These are phyloP conservation scores for Stygiomarasmius scandens DNA, from an alignment of 1,284 basidiomycete species.

Conservation along the genomic window DNA sequence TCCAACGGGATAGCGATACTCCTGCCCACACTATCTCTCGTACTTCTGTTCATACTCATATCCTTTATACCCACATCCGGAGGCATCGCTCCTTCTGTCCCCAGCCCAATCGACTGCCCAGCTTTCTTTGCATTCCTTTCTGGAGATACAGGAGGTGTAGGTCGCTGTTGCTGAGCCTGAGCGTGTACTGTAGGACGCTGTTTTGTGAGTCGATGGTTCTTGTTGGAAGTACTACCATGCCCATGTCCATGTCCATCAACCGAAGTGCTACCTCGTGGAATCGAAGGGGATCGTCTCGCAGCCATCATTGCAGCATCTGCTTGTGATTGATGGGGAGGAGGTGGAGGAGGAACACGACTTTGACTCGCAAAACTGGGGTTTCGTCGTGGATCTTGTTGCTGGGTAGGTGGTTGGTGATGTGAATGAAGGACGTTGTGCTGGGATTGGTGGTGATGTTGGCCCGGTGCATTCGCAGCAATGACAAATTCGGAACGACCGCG, in stretches of 20 bases:
- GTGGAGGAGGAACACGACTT: not conserved
- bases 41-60: not conserved
- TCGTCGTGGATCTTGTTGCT: not conserved
- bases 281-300: too few species aligned
- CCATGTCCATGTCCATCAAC: too few species aligned
- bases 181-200: slow-evolving; percentile 15
- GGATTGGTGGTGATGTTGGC: too few species aligned
- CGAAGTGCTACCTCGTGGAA: too few species aligned
- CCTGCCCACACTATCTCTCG: slow-evolving; percentile 8
- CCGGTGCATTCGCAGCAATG: too few species aligned
- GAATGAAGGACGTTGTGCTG: too few species aligned
- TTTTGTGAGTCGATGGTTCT: slow-evolving; percentile 22
- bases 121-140: not conserved
- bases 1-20: slow-evolving; percentile 39
- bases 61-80: too few species aligned
- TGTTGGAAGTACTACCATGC: slow-evolving; percentile 3
- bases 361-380: not conserved
- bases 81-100: too few species aligned
- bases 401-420: too few species aligned
- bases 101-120: too few species aligned
- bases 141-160: slow-evolving; percentile 26
- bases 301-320: not conserved
- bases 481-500: too few species aligned
- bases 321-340: not conserved
- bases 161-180: slow-evolving; percentile 9